These are phyloP conservation scores for Ceratocystis diversiconidia DNA, from an alignment of 2,329 filamentous ascomycete genomes.

Conservation along the genomic window DNA sequence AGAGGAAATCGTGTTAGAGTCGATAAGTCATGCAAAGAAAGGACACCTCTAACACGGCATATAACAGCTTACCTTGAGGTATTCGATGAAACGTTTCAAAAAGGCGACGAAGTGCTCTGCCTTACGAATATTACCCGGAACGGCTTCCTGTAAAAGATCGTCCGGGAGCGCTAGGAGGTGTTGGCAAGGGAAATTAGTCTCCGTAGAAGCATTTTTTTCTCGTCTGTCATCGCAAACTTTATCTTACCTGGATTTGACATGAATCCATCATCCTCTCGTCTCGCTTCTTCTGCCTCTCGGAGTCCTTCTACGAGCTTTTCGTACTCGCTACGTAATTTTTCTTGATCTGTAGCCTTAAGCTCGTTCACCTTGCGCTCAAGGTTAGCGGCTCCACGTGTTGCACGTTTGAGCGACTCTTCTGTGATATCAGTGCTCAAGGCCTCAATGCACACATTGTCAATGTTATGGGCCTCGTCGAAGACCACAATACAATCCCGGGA, in stretches of 20 bases:
- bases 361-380: slow-evolving; percentile 81
- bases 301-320: slow-evolving; percentile 87
- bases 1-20: neutral
- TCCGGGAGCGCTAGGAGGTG: slow-evolving; percentile 55
- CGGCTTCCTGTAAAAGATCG: slow-evolving; percentile 85
- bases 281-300: slow-evolving; percentile 72
- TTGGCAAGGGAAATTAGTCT: neutral
- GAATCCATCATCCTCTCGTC: slow-evolving; percentile 71
- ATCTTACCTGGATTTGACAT: slow-evolving; percentile 69
- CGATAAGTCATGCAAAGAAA: neutral
- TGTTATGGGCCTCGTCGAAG: slow-evolving; percentile 97
- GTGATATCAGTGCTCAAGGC: slow-evolving; percentile 93
- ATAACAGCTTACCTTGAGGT: slow-evolving; percentile 50
- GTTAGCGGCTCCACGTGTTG: slow-evolving; percentile 78
- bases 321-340: slow-evolving; percentile 90
- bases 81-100: slow-evolving; percentile 92
- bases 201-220: neutral
- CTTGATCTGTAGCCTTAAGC: slow-evolving; percentile 90
- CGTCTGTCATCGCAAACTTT: neutral
- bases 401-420: slow-evolving; percentile 83
- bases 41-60: neutral
- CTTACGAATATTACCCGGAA: slow-evolving; percentile 88
- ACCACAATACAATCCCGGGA: slow-evolving; percentile 98
- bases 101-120: slow-evolving; percentile 95
- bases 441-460: slow-evolving; percentile 98